A percentile compares a stretch with the other conserved stretches of the same genome.
phyloP scores from a whole-genome alignment of 805 yeast species.

The Saturnispora diversa region DNA sequence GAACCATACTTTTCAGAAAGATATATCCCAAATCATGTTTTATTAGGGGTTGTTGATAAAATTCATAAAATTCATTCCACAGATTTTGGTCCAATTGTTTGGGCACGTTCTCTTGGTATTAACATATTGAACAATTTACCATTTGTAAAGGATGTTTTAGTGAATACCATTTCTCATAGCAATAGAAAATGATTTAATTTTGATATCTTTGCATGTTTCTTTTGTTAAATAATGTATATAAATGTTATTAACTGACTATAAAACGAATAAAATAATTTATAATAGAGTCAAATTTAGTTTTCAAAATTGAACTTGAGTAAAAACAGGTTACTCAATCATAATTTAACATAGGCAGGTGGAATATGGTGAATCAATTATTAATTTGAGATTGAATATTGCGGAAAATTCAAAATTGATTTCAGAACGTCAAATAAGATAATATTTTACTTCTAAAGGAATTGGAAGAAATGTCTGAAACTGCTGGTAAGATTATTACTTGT shows the following conservation, averaged over 20 bases:
- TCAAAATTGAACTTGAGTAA: too few relatives aligned
- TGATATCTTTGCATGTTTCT: not conserved
- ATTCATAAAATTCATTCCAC: conserved; percentile 80
- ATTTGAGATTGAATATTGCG: too few relatives aligned
- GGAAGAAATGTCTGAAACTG: conserved; percentile 2
- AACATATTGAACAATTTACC: conserved; percentile 55
- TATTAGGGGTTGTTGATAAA: conserved; percentile 86
- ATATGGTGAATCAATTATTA: too few relatives aligned
- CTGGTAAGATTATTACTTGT: conserved; percentile 52
- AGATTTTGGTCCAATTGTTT: conserved; percentile 65
- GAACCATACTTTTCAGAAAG: conserved; percentile 85
- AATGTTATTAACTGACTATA: not conserved
- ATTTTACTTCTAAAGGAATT: not conserved
- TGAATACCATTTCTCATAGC: conserved; percentile 37
- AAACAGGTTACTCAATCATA: too few relatives aligned
- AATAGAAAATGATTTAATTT: conserved; percentile 1
- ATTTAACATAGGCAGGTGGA: too few relatives aligned
- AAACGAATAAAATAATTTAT: too few relatives aligned
- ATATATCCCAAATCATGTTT: conserved; percentile 68
- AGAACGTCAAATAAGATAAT: too few relatives aligned
- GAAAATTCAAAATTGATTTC: too few relatives aligned
- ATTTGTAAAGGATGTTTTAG: conserved; percentile 62
- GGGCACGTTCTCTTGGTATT: conserved; percentile 68
- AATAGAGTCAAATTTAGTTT: too few relatives aligned
- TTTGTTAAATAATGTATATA: not conserved